Evolutionary conservation across 2,329 filamentous ascomycete genomes (phyloP), one percentile per base, ranked within the genome.

Genomic region (Cercospora sesami): DNA sequence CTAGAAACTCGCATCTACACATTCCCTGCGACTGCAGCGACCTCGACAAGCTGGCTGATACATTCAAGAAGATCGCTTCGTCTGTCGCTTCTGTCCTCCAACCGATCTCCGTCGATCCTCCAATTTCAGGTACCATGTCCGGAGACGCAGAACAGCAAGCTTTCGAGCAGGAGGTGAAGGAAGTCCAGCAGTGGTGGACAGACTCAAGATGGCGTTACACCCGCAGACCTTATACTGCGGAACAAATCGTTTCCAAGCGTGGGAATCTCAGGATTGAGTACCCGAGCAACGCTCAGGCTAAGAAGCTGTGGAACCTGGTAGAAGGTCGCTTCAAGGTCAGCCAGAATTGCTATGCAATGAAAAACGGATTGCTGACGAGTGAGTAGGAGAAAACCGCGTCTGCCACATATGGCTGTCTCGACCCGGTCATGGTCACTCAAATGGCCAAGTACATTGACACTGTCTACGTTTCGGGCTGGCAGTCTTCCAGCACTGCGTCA

Each of bases 391-490:
- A 89, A 76, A 91, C 95, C 77, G 92, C 92, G 59, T 96, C 92
- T 82, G 96, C 90, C 84, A 99, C 95, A 67, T 99, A 97, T 79
- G 95, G 95, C 77, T 98, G 95, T 83, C 86, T 99, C 72, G 95
- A 99, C 79, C 95, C 95, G 10, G 97, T 96, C 66, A 97, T 97
- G 92, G 87, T 99, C 79, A 98, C 95, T 30, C 95, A 99, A 81
- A 99, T 99, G 95, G 94, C 94, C 76, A 97, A 98, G 83, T 98
- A 96, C 81, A 86, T 99, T 70, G 95, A 99, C 79, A 99, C 95
- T 36, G 92, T 99, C 79, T 99, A 99, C 80, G 95, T 99, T 70
- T 98, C 95, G 64, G 95, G 95, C 72, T 99, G 95, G 95, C 95
- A 99, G 83, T 97, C 92, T 72, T 98, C 94, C 1, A 97, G 94